Base-by-base conservation (phyloP, 1,284 basidiomycete genomes). In the Schizophyllum commune region DNA sequence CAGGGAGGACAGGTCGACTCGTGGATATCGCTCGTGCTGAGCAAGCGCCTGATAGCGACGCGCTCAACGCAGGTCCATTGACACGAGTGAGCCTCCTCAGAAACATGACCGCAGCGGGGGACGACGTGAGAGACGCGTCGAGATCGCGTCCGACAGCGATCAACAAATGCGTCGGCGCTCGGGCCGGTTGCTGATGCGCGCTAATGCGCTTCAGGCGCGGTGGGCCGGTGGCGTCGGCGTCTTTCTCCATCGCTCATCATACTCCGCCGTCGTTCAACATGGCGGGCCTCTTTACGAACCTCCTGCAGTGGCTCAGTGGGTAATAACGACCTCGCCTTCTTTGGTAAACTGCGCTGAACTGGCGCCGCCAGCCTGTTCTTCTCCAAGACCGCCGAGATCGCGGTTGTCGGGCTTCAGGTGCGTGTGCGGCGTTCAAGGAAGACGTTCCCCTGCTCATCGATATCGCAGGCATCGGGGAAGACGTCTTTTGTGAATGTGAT, bases 401-500 rank as follows among this genome's bases (percentile, higher is more conserved):
- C 93, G 11, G 87, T 98, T 32, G 92, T 98, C 55, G 96, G 96
- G 47, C 77, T 98, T 33, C 95, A 98, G 80, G 92, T 91, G 61
- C 57, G 73, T 66, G 61, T 67, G 59, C 64, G 58, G 34, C 62
- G 64, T 60, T 60, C 62, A 5, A 17, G 52, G 15, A 6, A 54
- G 56, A 53, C 32, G 9, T 19, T 17, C 11, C 47, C 51, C n/a
- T 51, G 21, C 60, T 54, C 47, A 39, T 19, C 27, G 39, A 66
- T 27, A 61, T 60, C 34, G 3, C 64, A 96, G 89, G 92, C 93
- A 5, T 96, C 94, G 2, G 94, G 94, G 57, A 96, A 97, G 79
- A 96, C 94, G 0, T 94, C 93, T 22, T 92, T 98, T 60, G 92
- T 96, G 58, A 94, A 96, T 71, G 89, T 96, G 6, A 85, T 98